Base-by-base conservation (phyloP, 1,284 basidiomycete species). In the Peniophora sp. region DNA sequence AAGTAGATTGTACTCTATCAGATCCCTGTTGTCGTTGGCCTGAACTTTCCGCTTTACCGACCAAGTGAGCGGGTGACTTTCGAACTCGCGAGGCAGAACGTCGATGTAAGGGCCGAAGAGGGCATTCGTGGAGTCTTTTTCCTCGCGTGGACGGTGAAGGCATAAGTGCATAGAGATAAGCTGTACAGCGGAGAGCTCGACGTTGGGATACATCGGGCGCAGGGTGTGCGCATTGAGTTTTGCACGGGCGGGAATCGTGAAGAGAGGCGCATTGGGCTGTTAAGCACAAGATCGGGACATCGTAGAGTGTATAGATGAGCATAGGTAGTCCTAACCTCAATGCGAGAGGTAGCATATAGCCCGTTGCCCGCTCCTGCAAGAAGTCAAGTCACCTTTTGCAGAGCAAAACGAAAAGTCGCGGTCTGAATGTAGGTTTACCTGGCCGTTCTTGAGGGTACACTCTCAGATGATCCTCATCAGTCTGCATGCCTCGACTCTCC, bases 101-200 rank as follows among this genome's bases (percentile, higher is more conserved):
- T 82, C 81, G 50, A 94, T 81, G 60, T 91, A 94, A 2, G 83
- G 79, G 20, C 82, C 80, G 67, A 88, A 93, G n/a, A 65, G 61
- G 53, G 76, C 71, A 57, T 90, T 82, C 19, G 54, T 52, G 27
- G 79, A 81, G 14, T 69, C 68, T 6, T 61, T 54, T 11, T 64
- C 60, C 38, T 52, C 54, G 12, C 47, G 23, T 2, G 61, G 69
- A 46, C 58, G 60, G 52, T 68, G 58, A 16, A 78, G 63, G n/a
- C 71, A 63, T 11, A 81, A 62, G 61, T 79, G 75, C 20, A 81
- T 57, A 0, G 76, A 71, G 12, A 81, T 66, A 2, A 77, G 61
- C 55, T 81, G 78, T 0, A 74, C 76, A 9, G 83, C 83, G 8
- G 74, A 77, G 50, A 90, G 62, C 56, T 22, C 61, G 14, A 54